Evolutionary conservation across 2,329 filamentous ascomycete genomes (phyloP), one percentile per base, ranked within the genome.

Genomic region (Metarhizium album): DNA sequence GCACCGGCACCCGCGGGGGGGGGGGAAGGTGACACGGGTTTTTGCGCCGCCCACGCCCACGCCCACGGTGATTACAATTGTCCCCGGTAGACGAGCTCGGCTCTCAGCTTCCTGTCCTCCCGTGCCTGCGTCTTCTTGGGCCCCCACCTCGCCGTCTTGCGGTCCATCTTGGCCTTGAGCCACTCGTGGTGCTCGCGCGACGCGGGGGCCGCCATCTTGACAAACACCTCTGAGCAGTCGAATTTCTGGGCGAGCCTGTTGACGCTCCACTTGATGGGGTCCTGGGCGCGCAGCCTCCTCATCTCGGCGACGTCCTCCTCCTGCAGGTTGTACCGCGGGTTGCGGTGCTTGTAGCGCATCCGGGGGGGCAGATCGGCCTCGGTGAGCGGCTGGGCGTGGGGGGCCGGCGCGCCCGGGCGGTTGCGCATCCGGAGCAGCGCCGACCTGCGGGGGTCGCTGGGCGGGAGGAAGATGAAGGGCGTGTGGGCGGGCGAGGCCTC

Each of bases 381-480:
- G 35, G 55, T 47, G 18, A 55, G 47, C 20, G n/a, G 11, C n/a
- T 27, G 23, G 20, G 24, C 33, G 60, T 42, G 3, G 54, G 40
- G 1, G 20, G 58, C 43, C 3, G 60, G 40, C 29, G 59, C 62
- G 27, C 59, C 50, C 13, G 65, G 60, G 31, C 61, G 60, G 53
- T 64, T 63, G 33, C 79, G 70, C 40, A 69, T 62, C 16, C 68
- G 65, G 40, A 78, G 66, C 63, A 75, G 72, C 45, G 72, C 71
- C 48, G 68, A 66, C 27, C 77, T 74, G 45, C 78, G 74, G 16
- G 77, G 75, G 60, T 82, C 79, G 56, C 61, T 65, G 47, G 70
- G 73, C 49, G 81, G 81, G 29, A 84, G 74, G 67, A 84, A 84
- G 62, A 81, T 77, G 67, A 82, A 76, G 51, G 81, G 81, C n/a